Conservation (phyloP, 495 filamentous ascomycete genomes). For the Aspergillus leporis region DNA sequence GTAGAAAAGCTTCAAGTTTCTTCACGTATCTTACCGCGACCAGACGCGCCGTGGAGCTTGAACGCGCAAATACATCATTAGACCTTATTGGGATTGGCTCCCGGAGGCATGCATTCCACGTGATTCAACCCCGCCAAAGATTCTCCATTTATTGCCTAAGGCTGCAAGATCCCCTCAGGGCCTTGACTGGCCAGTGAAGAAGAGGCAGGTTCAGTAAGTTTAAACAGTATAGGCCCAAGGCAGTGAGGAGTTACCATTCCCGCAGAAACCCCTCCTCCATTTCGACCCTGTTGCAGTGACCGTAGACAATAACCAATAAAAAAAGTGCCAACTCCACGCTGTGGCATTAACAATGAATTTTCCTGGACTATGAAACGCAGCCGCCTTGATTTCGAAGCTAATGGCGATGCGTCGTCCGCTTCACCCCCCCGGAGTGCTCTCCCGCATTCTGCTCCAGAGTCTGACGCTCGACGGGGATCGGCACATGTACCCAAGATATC, state of each 20-base stretch:
- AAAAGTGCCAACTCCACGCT: background rate
- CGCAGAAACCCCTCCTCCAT: background rate
- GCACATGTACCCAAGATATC: constrained; percentile 54
- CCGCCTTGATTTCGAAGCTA: constrained; percentile 46
- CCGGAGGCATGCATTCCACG: constrained; percentile 9
- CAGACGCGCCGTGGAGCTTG: constrained; percentile 28
- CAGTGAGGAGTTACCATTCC: background rate
- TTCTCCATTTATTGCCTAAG: constrained; percentile 11
- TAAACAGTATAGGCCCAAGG: background rate
- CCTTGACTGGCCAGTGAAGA: background rate
- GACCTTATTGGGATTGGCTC: constrained; percentile 30
- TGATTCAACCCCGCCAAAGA: constrained; percentile 15
- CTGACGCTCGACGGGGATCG: constrained; percentile 27
- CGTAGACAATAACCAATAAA: background rate
- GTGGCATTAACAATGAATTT: constrained; percentile 16
- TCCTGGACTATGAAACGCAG: constrained; percentile 46
- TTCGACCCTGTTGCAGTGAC: background rate
- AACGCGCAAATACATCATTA: constrained; percentile 31
- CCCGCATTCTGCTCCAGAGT: constrained; percentile 28
- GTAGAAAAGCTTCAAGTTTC: constrained; percentile 7
- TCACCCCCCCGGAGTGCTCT: constrained; percentile 35
- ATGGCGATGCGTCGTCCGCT: constrained; percentile 42
- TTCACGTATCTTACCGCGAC: constrained; percentile 13
- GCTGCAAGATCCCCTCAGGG: constrained; percentile 1
- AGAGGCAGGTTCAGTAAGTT: no score